Conservation (phyloP, 2,329 filamentous ascomycete species). For the Fonsecaea monophora region DNA sequence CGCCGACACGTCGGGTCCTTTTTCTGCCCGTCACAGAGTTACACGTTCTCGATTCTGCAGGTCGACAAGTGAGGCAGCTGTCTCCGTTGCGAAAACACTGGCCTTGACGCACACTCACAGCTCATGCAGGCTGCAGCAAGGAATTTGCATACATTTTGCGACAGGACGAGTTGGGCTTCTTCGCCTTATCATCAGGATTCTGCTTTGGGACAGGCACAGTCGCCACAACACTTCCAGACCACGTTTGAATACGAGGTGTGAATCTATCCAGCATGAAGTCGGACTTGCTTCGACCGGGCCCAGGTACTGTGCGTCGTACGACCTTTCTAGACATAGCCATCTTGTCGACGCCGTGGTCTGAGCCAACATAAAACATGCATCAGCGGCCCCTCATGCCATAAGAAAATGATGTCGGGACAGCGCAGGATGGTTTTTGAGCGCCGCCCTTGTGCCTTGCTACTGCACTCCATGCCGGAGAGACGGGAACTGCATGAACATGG, state of each 20-base stretch:
- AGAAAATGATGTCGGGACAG: background rate
- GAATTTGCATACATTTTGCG: slow-evolving; percentile 11
- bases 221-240: slow-evolving; percentile 19
- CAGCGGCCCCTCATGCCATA: background rate
- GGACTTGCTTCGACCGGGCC: background rate
- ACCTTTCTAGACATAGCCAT: background rate
- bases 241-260: slow-evolving; percentile 11
- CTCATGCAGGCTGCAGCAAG: slow-evolving; percentile 19
- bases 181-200: slow-evolving; percentile 17
- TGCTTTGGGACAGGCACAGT: slow-evolving; percentile 15
- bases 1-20: slow-evolving; percentile 6
- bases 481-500: background rate
- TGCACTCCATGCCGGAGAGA: background rate
- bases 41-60: slow-evolving; percentile 5
- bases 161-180: slow-evolving; percentile 15
- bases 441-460: background rate
- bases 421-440: background rate
- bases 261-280: background rate
- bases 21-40: slow-evolving; percentile 5
- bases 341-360: background rate
- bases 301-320: background rate
- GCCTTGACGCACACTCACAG: slow-evolving; percentile 8
- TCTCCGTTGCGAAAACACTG: slow-evolving; percentile 2
- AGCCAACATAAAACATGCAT: background rate
- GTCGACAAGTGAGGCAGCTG: slow-evolving; percentile 1